Evolutionary conservation across 2,329 filamentous ascomycete species (phyloP).

Genomic region (Penicillium brevicompactum): DNA sequence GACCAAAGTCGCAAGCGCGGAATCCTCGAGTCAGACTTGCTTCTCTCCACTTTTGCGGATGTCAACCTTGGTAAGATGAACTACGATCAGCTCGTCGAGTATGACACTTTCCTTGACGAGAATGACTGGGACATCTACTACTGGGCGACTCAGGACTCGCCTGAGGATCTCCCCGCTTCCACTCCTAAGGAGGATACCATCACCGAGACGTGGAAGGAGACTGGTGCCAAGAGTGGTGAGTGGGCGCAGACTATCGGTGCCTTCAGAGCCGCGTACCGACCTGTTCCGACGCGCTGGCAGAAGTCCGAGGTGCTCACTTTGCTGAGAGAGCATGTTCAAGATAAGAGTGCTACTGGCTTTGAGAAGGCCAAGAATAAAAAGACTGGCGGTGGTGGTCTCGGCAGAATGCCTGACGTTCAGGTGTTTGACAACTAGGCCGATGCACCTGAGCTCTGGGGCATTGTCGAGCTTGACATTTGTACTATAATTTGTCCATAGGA

Average conservation of each 20-base stretch:
- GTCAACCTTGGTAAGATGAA: constrained; percentile 75
- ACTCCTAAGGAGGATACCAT: constrained; percentile 33
- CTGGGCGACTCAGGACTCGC: constrained; percentile 88
- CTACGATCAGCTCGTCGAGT: constrained; percentile 72
- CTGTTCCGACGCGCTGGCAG: constrained; percentile 83
- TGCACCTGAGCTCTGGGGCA: not conserved
- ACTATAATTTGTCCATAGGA: constrained; percentile 11
- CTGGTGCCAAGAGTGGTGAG: constrained; percentile 67
- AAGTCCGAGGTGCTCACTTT: constrained; percentile 76
- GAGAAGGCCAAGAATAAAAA: constrained; percentile 42
- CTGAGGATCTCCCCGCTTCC: constrained; percentile 52
- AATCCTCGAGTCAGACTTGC: constrained; percentile 91
- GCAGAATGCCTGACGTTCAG: constrained; percentile 53
- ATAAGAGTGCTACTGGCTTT: constrained; percentile 59
- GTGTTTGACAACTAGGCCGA: constrained; percentile 35
- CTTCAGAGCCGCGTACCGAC: constrained; percentile 90
- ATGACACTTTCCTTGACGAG: constrained; percentile 92
- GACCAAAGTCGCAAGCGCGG: constrained; percentile 97
- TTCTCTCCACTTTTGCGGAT: constrained; percentile 93
- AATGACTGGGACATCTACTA: constrained; percentile 99
- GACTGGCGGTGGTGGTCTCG: constrained; percentile 43
- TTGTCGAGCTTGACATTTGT: constrained; percentile 3
- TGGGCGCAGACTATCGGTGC: constrained; percentile 97
- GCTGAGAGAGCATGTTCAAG: constrained; percentile 78
- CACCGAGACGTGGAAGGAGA: constrained; percentile 53